Conservation (phyloP, 2,329 filamentous ascomycete species). For the Xylaria sp. region DNA sequence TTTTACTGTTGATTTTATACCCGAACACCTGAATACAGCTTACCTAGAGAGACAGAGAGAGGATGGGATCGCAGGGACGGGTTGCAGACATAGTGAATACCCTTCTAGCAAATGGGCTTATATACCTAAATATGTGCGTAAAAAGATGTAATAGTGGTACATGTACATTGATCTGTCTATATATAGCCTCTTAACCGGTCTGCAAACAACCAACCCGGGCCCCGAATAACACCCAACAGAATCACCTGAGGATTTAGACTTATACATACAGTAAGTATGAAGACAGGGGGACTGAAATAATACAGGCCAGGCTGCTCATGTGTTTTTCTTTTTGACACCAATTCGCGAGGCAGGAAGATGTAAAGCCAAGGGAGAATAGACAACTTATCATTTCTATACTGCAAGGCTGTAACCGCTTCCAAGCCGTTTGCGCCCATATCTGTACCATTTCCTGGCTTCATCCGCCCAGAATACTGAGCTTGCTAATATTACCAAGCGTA, state of each 20-base stretch:
- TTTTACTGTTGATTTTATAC: no score
- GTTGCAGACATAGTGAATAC: no score
- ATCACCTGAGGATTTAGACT: constrained; percentile 11
- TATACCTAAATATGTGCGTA: not conserved
- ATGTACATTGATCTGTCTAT: constrained; percentile 20
- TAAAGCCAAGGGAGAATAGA: not conserved
- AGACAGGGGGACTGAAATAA: constrained; percentile 11
- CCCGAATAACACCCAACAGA: not conserved
- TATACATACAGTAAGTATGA: constrained; percentile 26
- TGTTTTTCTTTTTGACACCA: constrained; percentile 8
- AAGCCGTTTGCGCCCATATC: constrained; percentile 67
- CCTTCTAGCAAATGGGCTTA: not conserved
- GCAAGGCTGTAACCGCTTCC: constrained; percentile 73
- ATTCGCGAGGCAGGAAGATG: constrained; percentile 10
- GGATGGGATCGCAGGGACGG: no score
- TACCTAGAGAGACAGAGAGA: no score
- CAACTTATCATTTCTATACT: constrained; percentile 58
- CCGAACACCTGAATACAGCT: no score
- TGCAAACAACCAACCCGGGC: not conserved
- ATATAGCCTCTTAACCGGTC: not conserved
- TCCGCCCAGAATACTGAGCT: constrained; percentile 97
- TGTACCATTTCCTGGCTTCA: constrained; percentile 85
- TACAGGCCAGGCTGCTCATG: constrained; percentile 18
- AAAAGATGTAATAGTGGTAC: constrained; percentile 15
- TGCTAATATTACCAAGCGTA: constrained; percentile 77